Conservation (phyloP, 2,329 filamentous ascomycete genomes). For the Endothia cerciana region DNA sequence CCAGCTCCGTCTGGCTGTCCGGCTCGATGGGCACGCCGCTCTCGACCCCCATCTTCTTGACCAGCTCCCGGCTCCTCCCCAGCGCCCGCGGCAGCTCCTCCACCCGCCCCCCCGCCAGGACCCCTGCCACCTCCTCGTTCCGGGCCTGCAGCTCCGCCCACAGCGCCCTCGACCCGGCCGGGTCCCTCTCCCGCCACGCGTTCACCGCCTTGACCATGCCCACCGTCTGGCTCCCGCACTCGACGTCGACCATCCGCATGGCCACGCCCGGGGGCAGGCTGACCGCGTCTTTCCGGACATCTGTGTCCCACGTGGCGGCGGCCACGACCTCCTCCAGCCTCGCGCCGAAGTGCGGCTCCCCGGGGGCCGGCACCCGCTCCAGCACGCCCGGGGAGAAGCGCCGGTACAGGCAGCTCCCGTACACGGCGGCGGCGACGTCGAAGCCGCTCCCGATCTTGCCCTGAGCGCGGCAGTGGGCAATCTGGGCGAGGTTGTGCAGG, state of each 20-base stretch:
- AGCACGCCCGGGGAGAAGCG: conserved; percentile 88
- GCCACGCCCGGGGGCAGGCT: conserved; percentile 73
- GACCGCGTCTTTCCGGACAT: conserved; percentile 71
- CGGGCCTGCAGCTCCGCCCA: conserved; percentile 76
- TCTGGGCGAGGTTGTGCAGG: conserved; percentile 92
- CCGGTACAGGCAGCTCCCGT: conserved; percentile 86
- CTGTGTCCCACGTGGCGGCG: conserved; percentile 73
- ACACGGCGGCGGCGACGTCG: conserved; percentile 91
- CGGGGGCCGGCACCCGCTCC: conserved; percentile 66
- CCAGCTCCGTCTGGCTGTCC: conserved; percentile 76
- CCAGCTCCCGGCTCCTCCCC: conserved; percentile 60
- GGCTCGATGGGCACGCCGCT: conserved; percentile 90
- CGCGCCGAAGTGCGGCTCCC: conserved; percentile 66
- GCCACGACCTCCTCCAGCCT: conserved; percentile 69
- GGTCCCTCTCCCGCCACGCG: conserved; percentile 72
- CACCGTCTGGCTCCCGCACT: conserved; percentile 90
- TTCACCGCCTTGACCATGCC: conserved; percentile 95
- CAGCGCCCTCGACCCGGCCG: conserved; percentile 65
- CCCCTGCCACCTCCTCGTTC: conserved; percentile 72
- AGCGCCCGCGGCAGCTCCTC: conserved; percentile 51
- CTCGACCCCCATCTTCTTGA: conserved; percentile 74
- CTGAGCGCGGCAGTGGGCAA: conserved; percentile 92
- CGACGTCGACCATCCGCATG: conserved; percentile 93
- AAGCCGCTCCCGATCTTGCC: conserved; percentile 97
- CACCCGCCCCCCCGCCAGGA: conserved; percentile 58